These are phyloP conservation scores for Zalaria obscura DNA, from an alignment of 2,329 filamentous ascomycete species.

Conservation along the genomic window DNA sequence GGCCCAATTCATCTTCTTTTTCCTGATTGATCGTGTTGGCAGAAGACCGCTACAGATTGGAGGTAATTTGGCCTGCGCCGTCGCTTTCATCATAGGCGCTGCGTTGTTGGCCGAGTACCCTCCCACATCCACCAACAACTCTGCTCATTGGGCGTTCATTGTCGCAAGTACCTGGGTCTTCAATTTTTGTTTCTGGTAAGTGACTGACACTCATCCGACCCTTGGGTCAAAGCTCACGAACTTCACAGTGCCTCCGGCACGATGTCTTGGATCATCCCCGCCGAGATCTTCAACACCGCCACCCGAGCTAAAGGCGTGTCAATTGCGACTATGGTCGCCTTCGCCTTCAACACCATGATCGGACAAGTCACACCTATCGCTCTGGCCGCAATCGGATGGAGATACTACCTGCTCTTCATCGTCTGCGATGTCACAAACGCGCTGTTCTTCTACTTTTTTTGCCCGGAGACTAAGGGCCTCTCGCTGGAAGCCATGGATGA, in stretches of 20 bases:
- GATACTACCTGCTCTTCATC: constrained; percentile 14
- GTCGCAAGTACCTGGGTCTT: constrained; percentile 13
- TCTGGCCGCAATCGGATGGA: constrained; percentile 12
- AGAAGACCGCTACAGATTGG: constrained; percentile 10
- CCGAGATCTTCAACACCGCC: constrained; percentile 14
- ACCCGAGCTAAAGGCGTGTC: constrained; percentile 12
- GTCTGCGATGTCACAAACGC: constrained; percentile 14
- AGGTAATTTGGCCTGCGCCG: constrained; percentile 9
- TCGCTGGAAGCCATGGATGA: constrained; percentile 14
- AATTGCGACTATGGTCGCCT: constrained; percentile 10
- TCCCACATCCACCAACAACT: constrained; percentile 7
- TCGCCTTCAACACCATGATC: constrained; percentile 19
- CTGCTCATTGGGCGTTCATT: constrained; percentile 12
- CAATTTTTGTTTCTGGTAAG: constrained; percentile 25
- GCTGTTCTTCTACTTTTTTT: constrained; percentile 43
- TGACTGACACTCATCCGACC: not conserved
- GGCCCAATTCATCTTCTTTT: constrained; percentile 36
- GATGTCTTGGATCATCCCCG: constrained; percentile 14
- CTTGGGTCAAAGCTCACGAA: too few relatives aligned
- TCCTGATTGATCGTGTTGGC: constrained; percentile 12
- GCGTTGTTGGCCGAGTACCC: constrained; percentile 10
- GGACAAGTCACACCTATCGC: constrained; percentile 15
- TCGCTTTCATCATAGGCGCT: constrained; percentile 13
- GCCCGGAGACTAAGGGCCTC: constrained; percentile 56
- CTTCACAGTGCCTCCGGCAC: constrained; percentile 9